Conservation (phyloP, 331 rosid species). For the Saraca asoca region DNA sequence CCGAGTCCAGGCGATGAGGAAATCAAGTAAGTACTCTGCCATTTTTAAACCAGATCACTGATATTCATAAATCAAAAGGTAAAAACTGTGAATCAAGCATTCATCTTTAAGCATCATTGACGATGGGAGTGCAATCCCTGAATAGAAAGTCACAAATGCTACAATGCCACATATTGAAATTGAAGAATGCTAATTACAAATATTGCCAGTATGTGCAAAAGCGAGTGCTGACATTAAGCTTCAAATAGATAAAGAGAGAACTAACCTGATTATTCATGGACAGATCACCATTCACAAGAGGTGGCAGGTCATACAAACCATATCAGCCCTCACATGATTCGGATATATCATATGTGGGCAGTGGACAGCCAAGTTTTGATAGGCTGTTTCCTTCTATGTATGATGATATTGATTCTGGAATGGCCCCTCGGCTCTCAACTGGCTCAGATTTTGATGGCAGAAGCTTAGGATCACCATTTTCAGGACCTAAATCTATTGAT, state of each 20-base stretch:
- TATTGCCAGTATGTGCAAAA: too few relatives aligned
- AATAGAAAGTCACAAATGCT: too few relatives aligned
- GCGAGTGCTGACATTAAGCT: too few relatives aligned
- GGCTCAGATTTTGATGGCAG: slow-evolving; percentile 49
- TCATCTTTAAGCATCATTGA: too few relatives aligned
- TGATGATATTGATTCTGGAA: slow-evolving; percentile 45
- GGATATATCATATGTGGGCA: slow-evolving; percentile 71
- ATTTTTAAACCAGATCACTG: too few relatives aligned
- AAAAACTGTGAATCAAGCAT: too few relatives aligned
- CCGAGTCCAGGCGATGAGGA: slow-evolving; percentile 32
- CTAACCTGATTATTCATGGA: too few relatives aligned
- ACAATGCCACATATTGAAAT: too few relatives aligned
- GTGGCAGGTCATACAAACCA: slow-evolving; percentile 25
- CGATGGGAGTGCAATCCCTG: too few relatives aligned
- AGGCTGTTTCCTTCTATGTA: slow-evolving; percentile 43
- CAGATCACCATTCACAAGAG: slow-evolving; percentile 70
- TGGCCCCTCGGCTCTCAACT: slow-evolving; percentile 42
- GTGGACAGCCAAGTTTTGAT: slow-evolving; percentile 60
- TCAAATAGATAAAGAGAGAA: too few relatives aligned
- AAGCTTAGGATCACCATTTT: slow-evolving; percentile 47
- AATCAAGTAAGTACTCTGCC: slow-evolving; percentile 45
- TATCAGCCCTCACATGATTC: slow-evolving; percentile 48
- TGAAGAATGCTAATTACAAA: too few relatives aligned
- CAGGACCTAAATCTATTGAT: slow-evolving; percentile 50
- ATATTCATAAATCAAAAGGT: too few relatives aligned